These are phyloP conservation scores for Termitomyces sp. DNA, from an alignment of 768 basidiomycete genomes.

Conservation along the genomic window DNA sequence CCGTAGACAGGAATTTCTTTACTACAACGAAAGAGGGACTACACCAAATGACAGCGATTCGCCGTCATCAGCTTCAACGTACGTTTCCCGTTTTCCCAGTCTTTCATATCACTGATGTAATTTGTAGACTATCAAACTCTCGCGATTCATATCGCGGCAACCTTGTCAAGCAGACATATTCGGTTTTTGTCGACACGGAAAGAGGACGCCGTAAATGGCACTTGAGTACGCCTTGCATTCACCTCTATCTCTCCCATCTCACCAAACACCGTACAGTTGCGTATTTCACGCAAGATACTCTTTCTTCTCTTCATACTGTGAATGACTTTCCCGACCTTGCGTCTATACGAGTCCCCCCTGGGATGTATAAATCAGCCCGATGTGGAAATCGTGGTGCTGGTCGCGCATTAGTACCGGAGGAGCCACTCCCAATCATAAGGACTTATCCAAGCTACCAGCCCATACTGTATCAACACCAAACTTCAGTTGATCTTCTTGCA, in stretches of 20 bases:
- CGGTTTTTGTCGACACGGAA: constrained; percentile 64
- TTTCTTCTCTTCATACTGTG: constrained; percentile 51
- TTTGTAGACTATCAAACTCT: constrained; percentile 17
- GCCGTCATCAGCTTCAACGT: constrained; percentile 35
- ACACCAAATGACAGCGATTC: constrained; percentile 41
- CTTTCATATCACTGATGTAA: not conserved
- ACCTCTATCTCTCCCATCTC: not conserved
- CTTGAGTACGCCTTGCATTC: constrained; percentile 46
- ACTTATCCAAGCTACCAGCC: not conserved
- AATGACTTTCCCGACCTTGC: constrained; percentile 54
- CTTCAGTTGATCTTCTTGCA: constrained; percentile 35
- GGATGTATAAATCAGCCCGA: constrained; percentile 63
- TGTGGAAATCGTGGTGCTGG: constrained; percentile 27
- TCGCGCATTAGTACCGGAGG: constrained; percentile 9
- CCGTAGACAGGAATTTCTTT: constrained; percentile 60
- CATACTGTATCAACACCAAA: not conserved
- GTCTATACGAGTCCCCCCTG: constrained; percentile 47
- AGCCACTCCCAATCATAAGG: not conserved
- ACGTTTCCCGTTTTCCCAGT: constrained; percentile 9
- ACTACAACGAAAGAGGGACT: constrained; percentile 63
- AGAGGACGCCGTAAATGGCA: constrained; percentile 78
- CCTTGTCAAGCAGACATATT: constrained; percentile 78
- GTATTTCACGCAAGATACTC: constrained; percentile 65
- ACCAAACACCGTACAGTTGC: constrained; percentile 44
- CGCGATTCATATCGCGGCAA: constrained; percentile 32